These are phyloP conservation scores for Fistulinella staudtii DNA, from an alignment of 1,284 basidiomycete genomes.

Conservation along the genomic window DNA sequence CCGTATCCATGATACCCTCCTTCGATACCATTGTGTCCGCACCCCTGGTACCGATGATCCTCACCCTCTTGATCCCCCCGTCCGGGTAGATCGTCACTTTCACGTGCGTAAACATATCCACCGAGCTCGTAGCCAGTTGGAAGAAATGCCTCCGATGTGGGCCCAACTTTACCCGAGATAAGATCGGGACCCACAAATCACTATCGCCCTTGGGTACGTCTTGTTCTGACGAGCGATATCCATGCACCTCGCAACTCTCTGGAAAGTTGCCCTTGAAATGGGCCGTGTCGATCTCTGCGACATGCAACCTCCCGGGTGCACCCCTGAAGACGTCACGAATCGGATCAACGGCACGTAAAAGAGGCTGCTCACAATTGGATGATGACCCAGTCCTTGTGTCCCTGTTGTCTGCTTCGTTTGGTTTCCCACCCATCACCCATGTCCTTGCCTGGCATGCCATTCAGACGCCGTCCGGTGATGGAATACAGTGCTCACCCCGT, in stretches of 20 bases:
- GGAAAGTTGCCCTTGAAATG: constrained; percentile 98
- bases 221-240: constrained; percentile 41
- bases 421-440: constrained; percentile 99
- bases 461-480: background rate
- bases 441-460: constrained; percentile 52
- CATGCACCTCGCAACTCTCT: constrained; percentile 83
- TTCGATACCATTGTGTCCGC: constrained; percentile 3
- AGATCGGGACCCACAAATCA: constrained; percentile 70
- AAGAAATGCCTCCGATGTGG: constrained; percentile 91
- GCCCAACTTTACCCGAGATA: constrained; percentile 78
- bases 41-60: constrained; percentile 70
- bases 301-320: constrained; percentile 65
- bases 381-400: constrained; percentile 89
- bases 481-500: constrained; percentile 46
- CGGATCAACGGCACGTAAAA: background rate
- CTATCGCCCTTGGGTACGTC: constrained; percentile 39
- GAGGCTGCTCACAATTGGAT: constrained; percentile 71
- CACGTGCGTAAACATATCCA: constrained; percentile 74
- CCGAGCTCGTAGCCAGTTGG: constrained; percentile 64
- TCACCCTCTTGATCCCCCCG: constrained; percentile 91
- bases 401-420: constrained; percentile 75
- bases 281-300: constrained; percentile 88
- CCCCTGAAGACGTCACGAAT: constrained; percentile 42
- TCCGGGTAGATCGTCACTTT: constrained; percentile 91
- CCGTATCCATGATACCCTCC: constrained; percentile 5